Conservation (phyloP, 176 grass and related monocot genomes). For the Guadua angustifolia region DNA sequence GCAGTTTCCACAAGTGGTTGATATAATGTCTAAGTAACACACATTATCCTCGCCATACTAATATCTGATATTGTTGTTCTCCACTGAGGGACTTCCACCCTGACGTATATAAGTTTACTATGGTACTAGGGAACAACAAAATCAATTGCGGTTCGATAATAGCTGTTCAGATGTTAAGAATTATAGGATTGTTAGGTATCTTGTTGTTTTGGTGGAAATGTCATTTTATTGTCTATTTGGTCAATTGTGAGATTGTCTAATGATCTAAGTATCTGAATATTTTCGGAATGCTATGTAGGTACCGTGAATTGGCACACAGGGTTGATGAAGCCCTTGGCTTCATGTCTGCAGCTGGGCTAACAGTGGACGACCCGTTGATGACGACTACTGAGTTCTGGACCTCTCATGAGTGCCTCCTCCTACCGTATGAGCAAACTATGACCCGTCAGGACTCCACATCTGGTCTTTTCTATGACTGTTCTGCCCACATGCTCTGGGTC, state of each 20-base stretch:
- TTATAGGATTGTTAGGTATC: not conserved
- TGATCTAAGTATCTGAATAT: not conserved
- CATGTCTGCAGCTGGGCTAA: slow-evolving; percentile 82
- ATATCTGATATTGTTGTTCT: not conserved
- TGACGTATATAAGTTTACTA: not conserved
- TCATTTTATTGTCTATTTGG: not conserved
- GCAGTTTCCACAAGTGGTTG: not conserved
- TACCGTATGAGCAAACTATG: slow-evolving; percentile 81
- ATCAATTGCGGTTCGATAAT: not conserved
- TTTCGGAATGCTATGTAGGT: slow-evolving; percentile 44
- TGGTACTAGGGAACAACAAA: not conserved
- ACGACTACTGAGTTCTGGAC: slow-evolving; percentile 88
- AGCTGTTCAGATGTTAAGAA: not conserved
- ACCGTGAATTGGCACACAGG: slow-evolving; percentile 80
- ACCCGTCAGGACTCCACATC: slow-evolving; percentile 89
- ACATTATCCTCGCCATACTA: not conserved
- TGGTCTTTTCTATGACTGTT: slow-evolving; percentile 83
- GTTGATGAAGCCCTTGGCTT: slow-evolving; percentile 91
- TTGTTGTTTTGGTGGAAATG: not conserved
- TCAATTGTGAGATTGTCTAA: not conserved
- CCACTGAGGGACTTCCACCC: not conserved
- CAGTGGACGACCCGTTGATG: slow-evolving; percentile 76
- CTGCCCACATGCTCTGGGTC: slow-evolving; percentile 93
- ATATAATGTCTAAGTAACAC: not conserved
- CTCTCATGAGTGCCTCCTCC: slow-evolving; percentile 88